Percentiles rank a stretch among this genome's conserved stretches.
These are phyloP conservation scores for Saturnispora quitensis DNA, from an alignment of 805 yeast species.

Conservation along the genomic window DNA sequence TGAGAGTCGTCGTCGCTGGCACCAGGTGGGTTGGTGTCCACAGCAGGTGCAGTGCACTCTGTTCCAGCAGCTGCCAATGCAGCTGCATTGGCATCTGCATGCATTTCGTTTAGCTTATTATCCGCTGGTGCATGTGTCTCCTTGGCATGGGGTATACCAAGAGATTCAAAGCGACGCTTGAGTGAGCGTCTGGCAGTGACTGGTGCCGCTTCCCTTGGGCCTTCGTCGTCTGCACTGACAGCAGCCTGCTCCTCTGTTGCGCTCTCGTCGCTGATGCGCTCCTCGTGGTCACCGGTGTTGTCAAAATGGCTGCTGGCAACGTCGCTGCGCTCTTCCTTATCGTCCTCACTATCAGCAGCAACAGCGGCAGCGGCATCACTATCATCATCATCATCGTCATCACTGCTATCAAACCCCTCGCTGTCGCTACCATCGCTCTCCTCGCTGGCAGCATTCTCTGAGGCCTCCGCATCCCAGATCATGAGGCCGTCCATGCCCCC, in stretches of 20 bases:
- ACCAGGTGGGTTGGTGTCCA: neutral
- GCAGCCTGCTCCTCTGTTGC: neutral
- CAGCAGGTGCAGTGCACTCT: neutral
- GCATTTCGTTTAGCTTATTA: neutral
- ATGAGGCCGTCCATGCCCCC: slow-evolving; percentile 78
- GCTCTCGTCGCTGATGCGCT: neutral
- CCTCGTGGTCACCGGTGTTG: neutral
- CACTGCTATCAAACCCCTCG: slow-evolving; percentile 10
- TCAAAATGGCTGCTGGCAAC: neutral
- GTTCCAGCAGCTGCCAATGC: neutral
- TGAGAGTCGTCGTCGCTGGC: slow-evolving; percentile 6
- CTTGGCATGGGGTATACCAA: neutral
- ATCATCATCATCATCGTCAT: slow-evolving; percentile 8
- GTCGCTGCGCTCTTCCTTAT: neutral
- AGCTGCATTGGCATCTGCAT: neutral
- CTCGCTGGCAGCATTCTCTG: slow-evolving; percentile 14
- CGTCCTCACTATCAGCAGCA: slow-evolving; percentile 1
- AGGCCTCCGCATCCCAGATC: slow-evolving; percentile 49
- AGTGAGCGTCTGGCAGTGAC: neutral
- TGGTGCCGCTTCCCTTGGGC: neutral
- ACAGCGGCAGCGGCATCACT: slow-evolving; percentile 3
- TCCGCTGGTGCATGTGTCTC: neutral
- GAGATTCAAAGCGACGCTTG: neutral
- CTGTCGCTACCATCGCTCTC: slow-evolving; percentile 23
- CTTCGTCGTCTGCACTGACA: neutral